Base-by-base conservation (phyloP, 305 asterid genomes). In the Fraxinus nigra region DNA sequence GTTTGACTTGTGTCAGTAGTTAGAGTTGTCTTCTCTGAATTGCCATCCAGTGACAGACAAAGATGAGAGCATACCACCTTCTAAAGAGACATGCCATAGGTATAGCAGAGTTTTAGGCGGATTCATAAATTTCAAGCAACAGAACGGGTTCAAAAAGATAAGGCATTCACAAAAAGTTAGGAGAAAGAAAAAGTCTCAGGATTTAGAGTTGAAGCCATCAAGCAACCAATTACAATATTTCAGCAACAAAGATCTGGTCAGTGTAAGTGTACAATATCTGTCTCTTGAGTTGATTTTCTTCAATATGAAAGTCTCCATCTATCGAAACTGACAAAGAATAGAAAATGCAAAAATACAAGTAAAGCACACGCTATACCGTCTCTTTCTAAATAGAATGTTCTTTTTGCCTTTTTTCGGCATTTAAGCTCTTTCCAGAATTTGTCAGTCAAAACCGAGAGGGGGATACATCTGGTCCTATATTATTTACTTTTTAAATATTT, bases 51-150 rank as follows among this genome's bases (percentile, higher is more conserved):
- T 18, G 94, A 89, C 86, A 92, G 86, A 75, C 87, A 87, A 85
- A 93, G 95, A 87, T 88, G 90, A 87, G 85, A 84, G 3, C 84
- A 87, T 48, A 81, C 91, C 82, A 88, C 95, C 98, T 92, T 86
- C 78, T 51, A 86, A 85, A 82, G 77, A 75, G 77, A 90, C 86
- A 78, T 77, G 54, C 84, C 33, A 61, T 37, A 32, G 48, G 24
- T 33, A 48, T 34, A 75, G 46, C 70, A 78, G 72, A 85, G 86
- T 76, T 16, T 72, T 69, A 73, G 48, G 80, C 70, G 72, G 46
- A 80, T 38, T 78, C 79, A 70, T 81, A 46, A 63, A 30, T 72
- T 40, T 46, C 65, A 77, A 37, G 69, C 40, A n/a, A 70, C 30
- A 79, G 51, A 81, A 79, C 34, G 48, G 70, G 72, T 54, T 34